Conservation (phyloP, 2,329 filamentous ascomycete genomes). For the Colletotrichum filicis region DNA sequence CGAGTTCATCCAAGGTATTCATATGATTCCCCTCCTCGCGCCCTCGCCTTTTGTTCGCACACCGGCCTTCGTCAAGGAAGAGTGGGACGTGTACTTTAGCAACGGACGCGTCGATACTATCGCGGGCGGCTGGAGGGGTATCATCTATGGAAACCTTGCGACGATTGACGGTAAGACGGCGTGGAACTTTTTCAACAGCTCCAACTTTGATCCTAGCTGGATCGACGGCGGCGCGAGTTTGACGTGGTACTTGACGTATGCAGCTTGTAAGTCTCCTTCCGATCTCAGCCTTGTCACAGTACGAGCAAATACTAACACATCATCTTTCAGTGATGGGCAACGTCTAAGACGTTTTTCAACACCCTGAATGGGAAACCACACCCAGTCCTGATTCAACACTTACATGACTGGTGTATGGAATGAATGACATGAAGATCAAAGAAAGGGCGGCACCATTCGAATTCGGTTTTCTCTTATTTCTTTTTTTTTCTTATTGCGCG, state of each 20-base stretch:
- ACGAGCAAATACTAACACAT: conserved; percentile 8
- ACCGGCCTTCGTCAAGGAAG: conserved; percentile 78
- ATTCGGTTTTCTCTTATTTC: neutral
- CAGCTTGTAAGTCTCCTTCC: conserved; percentile 72
- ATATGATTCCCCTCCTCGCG: conserved; percentile 83
- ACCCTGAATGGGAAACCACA: neutral
- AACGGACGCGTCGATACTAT: conserved; percentile 73
- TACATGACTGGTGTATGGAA: neutral
- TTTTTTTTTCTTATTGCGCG: neutral
- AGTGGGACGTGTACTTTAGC: conserved; percentile 85
- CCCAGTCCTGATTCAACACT: neutral
- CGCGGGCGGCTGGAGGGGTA: conserved; percentile 84
- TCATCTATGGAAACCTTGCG: conserved; percentile 85
- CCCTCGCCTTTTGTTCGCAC: conserved; percentile 75
- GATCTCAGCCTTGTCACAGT: neutral
- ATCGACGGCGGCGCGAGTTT: conserved; percentile 85
- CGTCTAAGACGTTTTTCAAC: neutral
- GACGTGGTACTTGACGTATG: conserved; percentile 87
- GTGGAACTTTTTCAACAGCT: conserved; percentile 79
- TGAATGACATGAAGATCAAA: neutral
- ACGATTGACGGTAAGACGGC: conserved; percentile 76
- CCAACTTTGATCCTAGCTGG: conserved; percentile 73
- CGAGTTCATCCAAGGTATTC: conserved; percentile 81
- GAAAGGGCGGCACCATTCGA: conserved; percentile 2
- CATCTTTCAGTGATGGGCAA: neutral